These are phyloP conservation scores for Globisporangium acanthophoron DNA, from an alignment of 352 stramenopile genomes.

Conservation along the genomic window DNA sequence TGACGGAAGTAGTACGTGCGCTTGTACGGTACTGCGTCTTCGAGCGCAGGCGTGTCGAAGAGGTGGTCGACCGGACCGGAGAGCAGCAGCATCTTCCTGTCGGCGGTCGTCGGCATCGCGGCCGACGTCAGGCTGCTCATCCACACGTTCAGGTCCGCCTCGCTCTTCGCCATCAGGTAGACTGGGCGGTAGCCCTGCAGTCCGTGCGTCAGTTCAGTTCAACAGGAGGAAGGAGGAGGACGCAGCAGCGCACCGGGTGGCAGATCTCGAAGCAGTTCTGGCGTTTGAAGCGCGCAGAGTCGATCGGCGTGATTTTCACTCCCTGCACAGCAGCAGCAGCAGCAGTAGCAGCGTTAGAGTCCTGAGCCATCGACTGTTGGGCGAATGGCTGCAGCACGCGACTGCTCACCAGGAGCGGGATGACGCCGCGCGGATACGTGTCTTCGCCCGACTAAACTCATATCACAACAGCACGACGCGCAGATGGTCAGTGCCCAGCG, in stretches of 20 bases:
- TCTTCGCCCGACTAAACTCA: slow-evolving; percentile 65
- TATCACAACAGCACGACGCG: too few species aligned
- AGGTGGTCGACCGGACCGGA: slow-evolving; percentile 53
- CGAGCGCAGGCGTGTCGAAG: slow-evolving; percentile 73
- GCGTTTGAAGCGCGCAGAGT: slow-evolving; percentile 74
- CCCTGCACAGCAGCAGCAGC: slow-evolving; percentile 15
- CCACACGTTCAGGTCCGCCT: slow-evolving; percentile 76
- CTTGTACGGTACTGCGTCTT: slow-evolving; percentile 79
- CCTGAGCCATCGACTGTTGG: too few species aligned
- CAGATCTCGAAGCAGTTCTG: slow-evolving; percentile 87
- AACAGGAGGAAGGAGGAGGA: background rate
- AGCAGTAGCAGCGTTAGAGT: slow-evolving; percentile 1
- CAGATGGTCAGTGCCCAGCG: too few species aligned
- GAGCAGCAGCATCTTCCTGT: slow-evolving; percentile 66
- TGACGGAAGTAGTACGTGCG: slow-evolving; percentile 82
- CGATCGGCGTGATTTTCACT: slow-evolving; percentile 75
- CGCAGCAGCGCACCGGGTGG: slow-evolving; percentile 42
- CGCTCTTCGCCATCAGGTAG: slow-evolving; percentile 84
- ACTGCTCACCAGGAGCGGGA: slow-evolving; percentile 43
- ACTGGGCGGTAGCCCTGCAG: slow-evolving; percentile 70
- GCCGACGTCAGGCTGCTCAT: slow-evolving; percentile 83
- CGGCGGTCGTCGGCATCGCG: slow-evolving; percentile 63
- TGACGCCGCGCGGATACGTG: slow-evolving; percentile 76
- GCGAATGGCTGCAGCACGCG: background rate
- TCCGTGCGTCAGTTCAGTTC: background rate